Conservation (phyloP, 2,329 filamentous ascomycete species). For the Cladophialophora chaetospira region DNA sequence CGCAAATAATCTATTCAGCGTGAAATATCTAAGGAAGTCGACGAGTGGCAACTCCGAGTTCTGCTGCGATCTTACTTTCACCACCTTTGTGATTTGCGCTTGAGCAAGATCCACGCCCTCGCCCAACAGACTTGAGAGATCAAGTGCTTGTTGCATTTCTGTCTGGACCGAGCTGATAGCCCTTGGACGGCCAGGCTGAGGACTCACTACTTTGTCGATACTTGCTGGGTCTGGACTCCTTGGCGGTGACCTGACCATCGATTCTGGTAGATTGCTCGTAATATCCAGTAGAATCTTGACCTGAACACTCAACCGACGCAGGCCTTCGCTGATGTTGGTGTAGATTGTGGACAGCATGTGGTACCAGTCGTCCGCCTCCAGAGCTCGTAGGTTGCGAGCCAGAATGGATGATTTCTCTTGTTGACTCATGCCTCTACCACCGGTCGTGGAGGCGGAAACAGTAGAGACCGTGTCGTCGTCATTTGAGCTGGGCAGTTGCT, state of each 20-base stretch:
- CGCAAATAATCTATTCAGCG: conserved; percentile 64
- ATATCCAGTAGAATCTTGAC: conserved; percentile 94
- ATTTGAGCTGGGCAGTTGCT: conserved; percentile 84
- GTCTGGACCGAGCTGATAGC: conserved; percentile 48
- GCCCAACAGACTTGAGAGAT: conserved; percentile 66
- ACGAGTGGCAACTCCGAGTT: conserved; percentile 57
- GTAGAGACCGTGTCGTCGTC: conserved; percentile 93
- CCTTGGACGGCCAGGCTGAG: conserved; percentile 21
- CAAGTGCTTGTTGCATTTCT: conserved; percentile 64
- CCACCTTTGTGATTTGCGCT: conserved; percentile 63
- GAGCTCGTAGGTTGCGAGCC: conserved; percentile 79
- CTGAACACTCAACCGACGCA: conserved; percentile 83
- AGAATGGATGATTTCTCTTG: conserved; percentile 89
- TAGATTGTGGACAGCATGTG: conserved; percentile 80
- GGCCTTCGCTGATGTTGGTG: conserved; percentile 79
- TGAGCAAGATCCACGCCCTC: conserved; percentile 69
- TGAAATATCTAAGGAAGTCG: conserved; percentile 64
- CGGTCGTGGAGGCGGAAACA: conserved; percentile 78
- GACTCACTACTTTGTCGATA: conserved; percentile 23
- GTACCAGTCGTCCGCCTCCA: conserved; percentile 84
- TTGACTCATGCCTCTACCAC: conserved; percentile 68
- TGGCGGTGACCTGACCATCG: conserved; percentile 50
- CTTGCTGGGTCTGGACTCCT: conserved; percentile 46
- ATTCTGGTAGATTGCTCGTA: conserved; percentile 63
- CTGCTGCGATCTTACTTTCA: conserved; percentile 65